A percentile compares a stretch with the other conserved stretches of the same genome.
These are phyloP conservation scores for Penicillium malachiteum DNA, from an alignment of 495 filamentous ascomycete species.

Conservation along the genomic window DNA sequence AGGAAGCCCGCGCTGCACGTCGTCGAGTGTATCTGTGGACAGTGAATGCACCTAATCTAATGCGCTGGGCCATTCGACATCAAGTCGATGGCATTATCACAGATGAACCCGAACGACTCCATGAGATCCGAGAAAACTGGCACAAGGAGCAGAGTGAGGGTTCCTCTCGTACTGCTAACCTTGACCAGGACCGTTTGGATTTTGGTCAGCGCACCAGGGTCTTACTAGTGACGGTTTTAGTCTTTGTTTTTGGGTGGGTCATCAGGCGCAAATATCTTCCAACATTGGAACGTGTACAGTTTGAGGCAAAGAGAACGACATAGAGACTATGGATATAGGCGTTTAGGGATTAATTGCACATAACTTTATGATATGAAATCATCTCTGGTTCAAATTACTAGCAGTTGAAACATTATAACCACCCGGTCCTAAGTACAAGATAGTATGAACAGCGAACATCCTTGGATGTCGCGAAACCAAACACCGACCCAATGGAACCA, in stretches of 20 bases:
- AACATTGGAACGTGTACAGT: slow-evolving; percentile 13
- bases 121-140: slow-evolving; percentile 18
- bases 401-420: slow-evolving; percentile 8
- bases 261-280: slow-evolving; percentile 15
- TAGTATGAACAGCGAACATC: background rate
- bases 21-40: slow-evolving; percentile 78
- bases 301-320: slow-evolving; percentile 15
- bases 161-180: background rate
- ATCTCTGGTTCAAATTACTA: background rate
- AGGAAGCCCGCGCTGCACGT: slow-evolving; percentile 50
- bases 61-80: slow-evolving; percentile 67
- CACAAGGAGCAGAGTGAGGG: slow-evolving; percentile 11
- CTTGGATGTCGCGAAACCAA: slow-evolving; percentile 1
- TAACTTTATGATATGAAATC: background rate
- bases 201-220: slow-evolving; percentile 15
- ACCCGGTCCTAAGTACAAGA: too few relatives aligned
- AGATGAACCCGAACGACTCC: slow-evolving; percentile 47
- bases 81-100: slow-evolving; percentile 58
- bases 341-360: too few relatives aligned
- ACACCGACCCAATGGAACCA: slow-evolving; percentile 16
- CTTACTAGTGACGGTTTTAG: slow-evolving; percentile 7
- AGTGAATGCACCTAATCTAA: slow-evolving; percentile 69
- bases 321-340: background rate
- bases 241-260: slow-evolving; percentile 29
- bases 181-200: slow-evolving; percentile 14